A percentile compares a stretch with the other conserved stretches of the same genome.
These are phyloP conservation scores for Nannochloris sp. DNA, from an alignment of 139 green algal genomes.

Conservation along the genomic window DNA sequence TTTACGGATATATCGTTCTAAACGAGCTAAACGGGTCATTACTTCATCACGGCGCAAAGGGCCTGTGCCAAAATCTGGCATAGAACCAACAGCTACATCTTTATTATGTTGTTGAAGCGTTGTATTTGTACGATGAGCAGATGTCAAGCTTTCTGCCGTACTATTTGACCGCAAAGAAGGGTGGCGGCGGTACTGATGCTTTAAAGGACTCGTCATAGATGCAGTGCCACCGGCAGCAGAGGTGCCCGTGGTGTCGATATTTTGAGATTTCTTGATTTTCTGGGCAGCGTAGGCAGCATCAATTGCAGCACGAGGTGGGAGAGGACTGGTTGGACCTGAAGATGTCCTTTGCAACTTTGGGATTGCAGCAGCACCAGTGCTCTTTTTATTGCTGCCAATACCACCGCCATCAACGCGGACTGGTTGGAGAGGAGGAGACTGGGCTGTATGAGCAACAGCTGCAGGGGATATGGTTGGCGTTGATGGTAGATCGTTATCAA, in stretches of 20 bases:
- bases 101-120: neutral
- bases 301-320: neutral
- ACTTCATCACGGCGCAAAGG: neutral
- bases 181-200: neutral
- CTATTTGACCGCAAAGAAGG: neutral
- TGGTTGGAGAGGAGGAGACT: neutral
- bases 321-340: neutral
- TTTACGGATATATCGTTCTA: constrained; percentile 54
- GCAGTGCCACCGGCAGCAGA: neutral
- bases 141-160: neutral
- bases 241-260: too few relatives aligned
- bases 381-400: too few relatives aligned
- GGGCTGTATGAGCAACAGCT: neutral
- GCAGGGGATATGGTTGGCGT: neutral
- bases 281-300: neutral
- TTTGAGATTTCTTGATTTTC: too few relatives aligned
- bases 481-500: neutral
- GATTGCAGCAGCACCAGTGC: too few relatives aligned
- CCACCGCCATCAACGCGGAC: neutral
- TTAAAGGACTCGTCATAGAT: neutral
- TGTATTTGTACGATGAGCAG: neutral
- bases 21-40: constrained; percentile 18
- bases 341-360: neutral
- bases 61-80: neutral
- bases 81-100: neutral